Base-by-base conservation (phyloP, 345 rosid genomes). In the Eucalyptus curtisii region DNA sequence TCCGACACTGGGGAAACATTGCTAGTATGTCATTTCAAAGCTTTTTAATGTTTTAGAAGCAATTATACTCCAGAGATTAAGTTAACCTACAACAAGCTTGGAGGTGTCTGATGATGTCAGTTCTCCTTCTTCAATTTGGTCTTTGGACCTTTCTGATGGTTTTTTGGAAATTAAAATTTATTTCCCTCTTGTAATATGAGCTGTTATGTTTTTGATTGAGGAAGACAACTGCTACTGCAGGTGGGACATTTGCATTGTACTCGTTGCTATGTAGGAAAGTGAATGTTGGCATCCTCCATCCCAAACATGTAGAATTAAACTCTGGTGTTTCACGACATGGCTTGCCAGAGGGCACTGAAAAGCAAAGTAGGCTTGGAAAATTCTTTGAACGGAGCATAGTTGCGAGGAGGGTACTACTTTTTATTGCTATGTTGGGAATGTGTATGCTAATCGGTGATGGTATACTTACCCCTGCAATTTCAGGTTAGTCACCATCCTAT, bases 401-500 rank as follows among this genome's bases (percentile, higher is more conserved):
- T 86, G 95, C 96, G 33, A 92, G 95, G 82, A 90, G 96, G 87
- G 64, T 90, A 86, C 92, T 95, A 89, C 98, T 96, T 91, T 92
- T 94, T 88, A 88, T 94, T 90, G 97, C 98, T 89, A 96, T 97
- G 93, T 90, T 97, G 88, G 99, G 98, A 47, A 97, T 94, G 27
- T 95, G 99, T 91, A 97, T 96, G 98, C 93, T 97, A 42, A 95
- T 97, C 9, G 98, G 98, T 40, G 99, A 97, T 88, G 99, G 99
- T 11, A 95, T 97, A 89, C 98, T 96, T 86, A 97, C 99, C 27
- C 97, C 99, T 0, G 96, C 97, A 88, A 97, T 97, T 89, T 97
- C 98, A 71, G 99, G 99, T 94, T 87, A 90, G 90, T 89, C 64
- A 13, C 57, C 87, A 12, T 86, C 61, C 87, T 27, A 15, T 86